Conservation (phyloP, 2,329 filamentous ascomycete species). For the Monosporascus sp. region DNA sequence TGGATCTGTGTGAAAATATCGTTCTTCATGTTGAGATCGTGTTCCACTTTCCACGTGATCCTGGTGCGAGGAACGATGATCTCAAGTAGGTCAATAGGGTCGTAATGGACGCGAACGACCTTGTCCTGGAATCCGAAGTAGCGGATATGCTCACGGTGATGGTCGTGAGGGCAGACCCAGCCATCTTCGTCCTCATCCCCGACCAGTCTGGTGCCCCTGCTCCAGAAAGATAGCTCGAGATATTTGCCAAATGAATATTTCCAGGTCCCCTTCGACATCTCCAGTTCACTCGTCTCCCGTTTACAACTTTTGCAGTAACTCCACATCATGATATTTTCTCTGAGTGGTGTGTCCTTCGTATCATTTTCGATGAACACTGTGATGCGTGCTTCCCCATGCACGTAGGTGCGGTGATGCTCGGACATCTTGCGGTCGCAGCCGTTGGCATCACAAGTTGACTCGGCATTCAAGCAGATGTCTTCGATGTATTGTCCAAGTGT, state of each 20-base stretch:
- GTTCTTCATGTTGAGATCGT: slow-evolving; percentile 88
- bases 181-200: slow-evolving; percentile 48
- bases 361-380: slow-evolving; percentile 80
- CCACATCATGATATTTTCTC: slow-evolving; percentile 89
- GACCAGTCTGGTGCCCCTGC: slow-evolving; percentile 70
- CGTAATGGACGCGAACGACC: slow-evolving; percentile 85
- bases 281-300: slow-evolving; percentile 80
- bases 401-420: slow-evolving; percentile 93
- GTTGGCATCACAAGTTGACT: slow-evolving; percentile 73
- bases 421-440: slow-evolving; percentile 85
- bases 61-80: slow-evolving; percentile 86
- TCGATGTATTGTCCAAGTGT: slow-evolving; percentile 94
- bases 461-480: slow-evolving; percentile 73
- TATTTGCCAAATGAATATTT: slow-evolving; percentile 99
- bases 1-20: slow-evolving; percentile 80
- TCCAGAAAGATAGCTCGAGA: slow-evolving; percentile 96
- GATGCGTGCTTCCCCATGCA: slow-evolving; percentile 90
- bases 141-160: slow-evolving; percentile 85
- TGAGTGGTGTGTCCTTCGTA: slow-evolving; percentile 39
- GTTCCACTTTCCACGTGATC: slow-evolving; percentile 97
- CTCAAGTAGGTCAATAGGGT: slow-evolving; percentile 86
- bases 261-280: slow-evolving; percentile 93
- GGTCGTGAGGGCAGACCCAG: slow-evolving; percentile 73
- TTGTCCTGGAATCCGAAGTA: slow-evolving; percentile 89
- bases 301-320: slow-evolving; percentile 90